Evolutionary conservation across 495 filamentous ascomycete genomes (phyloP), one percentile per base, ranked within the genome.

Genomic region (Annulohypoxylon nitens): DNA sequence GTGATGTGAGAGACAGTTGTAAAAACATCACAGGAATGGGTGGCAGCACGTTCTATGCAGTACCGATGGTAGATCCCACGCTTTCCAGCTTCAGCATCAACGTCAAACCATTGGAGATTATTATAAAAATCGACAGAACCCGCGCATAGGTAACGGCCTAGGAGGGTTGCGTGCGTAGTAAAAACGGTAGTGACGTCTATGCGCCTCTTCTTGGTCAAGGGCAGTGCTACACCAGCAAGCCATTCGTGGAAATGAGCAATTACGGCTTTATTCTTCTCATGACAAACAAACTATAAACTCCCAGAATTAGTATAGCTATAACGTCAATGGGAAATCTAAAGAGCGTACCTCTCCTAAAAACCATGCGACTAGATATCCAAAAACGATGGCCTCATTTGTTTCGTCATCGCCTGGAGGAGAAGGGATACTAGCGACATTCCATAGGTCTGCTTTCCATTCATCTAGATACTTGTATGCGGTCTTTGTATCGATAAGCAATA

Each of bases 51-150:
- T 82, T 99, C 96, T 77, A 99, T 97, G 83, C 96, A 99, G 85
- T 98, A 99, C 30, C 96, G 88, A 83, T 99, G 96, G 83, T 99
- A 99, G 80, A 99, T 99, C 43, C 96, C 96, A 69, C 96, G 93
- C 85, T 97, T 98, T 37, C 96, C 96, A 41, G 96, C 96, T 80
- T 99, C 97, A 3, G 94, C 91, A 79, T 99, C 96, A 20, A 97
- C 93, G 78, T 99, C 95, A 77, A 99, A 99, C 83, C 90, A 91
- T 80, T 98, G 96, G 18, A 99, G 91, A 79, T 98, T 97, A 85
- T 99, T 99, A 86, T 99, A 99, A 81, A 99, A 99, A 80, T 99
- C 96, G 30, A 98, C 96, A 2, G 93, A 97, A 36, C 96, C 96
- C 43, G 96, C 96, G 76, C 96, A 99, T 48, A 99, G 92, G 76